These are phyloP conservation scores for Candida smagusa DNA, from an alignment of 1,139 yeast genomes.

Conservation along the genomic window DNA sequence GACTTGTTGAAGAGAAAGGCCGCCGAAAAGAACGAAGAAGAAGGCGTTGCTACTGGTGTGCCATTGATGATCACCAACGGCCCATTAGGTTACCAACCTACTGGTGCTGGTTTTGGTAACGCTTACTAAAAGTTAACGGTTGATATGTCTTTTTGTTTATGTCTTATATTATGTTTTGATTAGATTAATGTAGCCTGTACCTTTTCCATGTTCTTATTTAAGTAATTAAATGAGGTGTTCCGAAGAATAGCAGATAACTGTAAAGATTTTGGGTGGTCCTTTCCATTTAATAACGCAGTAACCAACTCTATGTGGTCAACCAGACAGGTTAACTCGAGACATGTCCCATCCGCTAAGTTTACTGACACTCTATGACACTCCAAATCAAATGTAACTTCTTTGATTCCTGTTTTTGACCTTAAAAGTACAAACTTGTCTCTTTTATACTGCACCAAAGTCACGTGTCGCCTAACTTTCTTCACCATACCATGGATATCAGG, in stretches of 20 bases:
- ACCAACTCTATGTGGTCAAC: constrained; percentile 6
- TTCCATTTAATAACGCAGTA: neutral
- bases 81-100: constrained; percentile 54
- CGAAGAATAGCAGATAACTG: constrained; percentile 3
- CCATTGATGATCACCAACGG: constrained; percentile 72
- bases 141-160: constrained; percentile 3
- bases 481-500: constrained; percentile 15
- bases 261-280: neutral
- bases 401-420: constrained; percentile 3
- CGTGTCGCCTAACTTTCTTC: constrained; percentile 14
- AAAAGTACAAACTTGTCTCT: constrained; percentile 28
- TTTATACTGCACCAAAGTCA: constrained; percentile 26
- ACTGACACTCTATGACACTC: constrained; percentile 6
- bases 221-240: constrained; percentile 4
- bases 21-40: constrained; percentile 50
- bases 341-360: neutral
- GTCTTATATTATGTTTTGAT: constrained; percentile 7
- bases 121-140: constrained; percentile 26
- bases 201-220: constrained; percentile 2
- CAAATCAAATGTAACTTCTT: constrained; percentile 4
- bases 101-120: constrained; percentile 69
- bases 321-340: constrained; percentile 6
- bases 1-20: constrained; percentile 72
- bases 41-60: constrained; percentile 39
- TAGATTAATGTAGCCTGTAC: neutral